Conservation (phyloP, 73 alveolate species). For the Paramecium primaurelia region DNA sequence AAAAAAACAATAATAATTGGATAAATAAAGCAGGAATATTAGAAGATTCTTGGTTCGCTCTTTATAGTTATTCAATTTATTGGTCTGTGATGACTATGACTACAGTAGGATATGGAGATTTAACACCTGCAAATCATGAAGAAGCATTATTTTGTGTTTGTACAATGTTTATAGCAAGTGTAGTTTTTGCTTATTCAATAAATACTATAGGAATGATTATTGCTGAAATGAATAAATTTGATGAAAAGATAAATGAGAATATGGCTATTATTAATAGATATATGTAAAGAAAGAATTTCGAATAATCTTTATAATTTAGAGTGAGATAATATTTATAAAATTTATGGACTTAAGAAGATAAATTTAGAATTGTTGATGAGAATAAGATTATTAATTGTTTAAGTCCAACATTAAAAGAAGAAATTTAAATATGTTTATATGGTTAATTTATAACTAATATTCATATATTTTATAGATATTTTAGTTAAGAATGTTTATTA, state of each 20-base stretch:
- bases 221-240: constrained; percentile 22
- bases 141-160: constrained; percentile 51
- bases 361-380: constrained; percentile 4
- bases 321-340: constrained; percentile 30
- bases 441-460: constrained; percentile 22
- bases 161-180: constrained; percentile 50
- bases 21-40: neutral
- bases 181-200: constrained; percentile 48
- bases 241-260: constrained; percentile 49
- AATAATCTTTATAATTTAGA: neutral
- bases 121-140: constrained; percentile 43
- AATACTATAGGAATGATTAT: constrained; percentile 57
- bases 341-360: constrained; percentile 22
- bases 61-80: constrained; percentile 54
- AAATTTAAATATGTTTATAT: neutral
- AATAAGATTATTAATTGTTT: neutral
- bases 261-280: constrained; percentile 42
- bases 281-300: constrained; percentile 41
- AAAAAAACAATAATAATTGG: neutral
- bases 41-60: constrained; percentile 4
- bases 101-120: constrained; percentile 63
- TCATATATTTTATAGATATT: neutral
- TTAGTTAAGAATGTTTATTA: constrained; percentile 32
- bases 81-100: constrained; percentile 56
- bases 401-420: neutral